Evolutionary conservation across 306 rosid genomes (phyloP), one percentile per base, ranked within the genome.

Genomic region (Lablab purpureus): DNA sequence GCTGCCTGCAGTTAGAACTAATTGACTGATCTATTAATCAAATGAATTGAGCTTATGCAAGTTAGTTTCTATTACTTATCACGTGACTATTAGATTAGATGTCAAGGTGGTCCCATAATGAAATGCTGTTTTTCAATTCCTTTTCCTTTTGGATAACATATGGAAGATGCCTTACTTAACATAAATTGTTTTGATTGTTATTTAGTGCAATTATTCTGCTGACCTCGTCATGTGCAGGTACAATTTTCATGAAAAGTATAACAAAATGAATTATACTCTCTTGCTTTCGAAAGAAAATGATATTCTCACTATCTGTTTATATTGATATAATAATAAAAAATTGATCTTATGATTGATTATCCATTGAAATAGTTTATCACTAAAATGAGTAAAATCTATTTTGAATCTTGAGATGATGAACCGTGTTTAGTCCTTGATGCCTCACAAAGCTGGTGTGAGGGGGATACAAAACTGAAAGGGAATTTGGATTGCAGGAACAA

Each of bases 401-500:
- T 40, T 36, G 72, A 27, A 60, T 58, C 41, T 60, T 74, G 59
- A 36, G 54, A 58, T 32, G 69, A 60, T 75, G 65, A 45, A 14
- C 59, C 6, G 15, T 75, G 34, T 45, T 32, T 11, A 52, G 43
- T 40, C 36, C 22, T 65, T 14, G 14, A 27, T 71, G 58, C 59
- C 46, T 25, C 54, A 21, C 43, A 82, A 67, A 52, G 50, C 56
- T 46, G 8, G 30, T 65, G 17, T 43, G 15, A 32, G 47, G 51
- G 50, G 22, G 21, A 15, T 51, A 14, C 30, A 55, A 21, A 41
- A 55, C 59, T 83, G 54, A 75, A 40, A 75, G 36, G 23, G 70
- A 70, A 71, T 70, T 62, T 10, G 30, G 47, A 72, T 74, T 84
- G 83, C 88, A 95, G 99, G 97, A 95, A 19, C 90, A 87, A 84